Conservation (phyloP, 371 early-diverging fungal species). For the Mortierella sp. region DNA sequence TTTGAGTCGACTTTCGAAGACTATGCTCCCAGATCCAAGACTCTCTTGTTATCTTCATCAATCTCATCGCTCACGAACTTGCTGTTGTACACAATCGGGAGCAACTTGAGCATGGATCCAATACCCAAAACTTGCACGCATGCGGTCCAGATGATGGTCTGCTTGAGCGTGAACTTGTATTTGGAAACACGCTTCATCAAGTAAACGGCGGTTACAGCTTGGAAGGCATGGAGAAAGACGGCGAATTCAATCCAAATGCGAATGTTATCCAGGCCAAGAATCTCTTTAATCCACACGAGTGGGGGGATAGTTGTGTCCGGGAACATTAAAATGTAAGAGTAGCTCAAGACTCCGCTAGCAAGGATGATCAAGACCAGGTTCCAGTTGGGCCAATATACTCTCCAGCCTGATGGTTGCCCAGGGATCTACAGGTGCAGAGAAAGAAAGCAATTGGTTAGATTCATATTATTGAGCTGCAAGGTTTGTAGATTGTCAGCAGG, state of each 20-base stretch:
- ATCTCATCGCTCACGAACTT: constrained; percentile 28
- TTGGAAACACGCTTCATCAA: constrained; percentile 29
- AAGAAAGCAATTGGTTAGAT: neutral
- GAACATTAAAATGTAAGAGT: constrained; percentile 30
- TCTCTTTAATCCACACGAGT: constrained; percentile 18
- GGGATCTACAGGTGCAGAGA: constrained; percentile 23
- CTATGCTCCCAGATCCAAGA: neutral
- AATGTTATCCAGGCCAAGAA: constrained; percentile 12
- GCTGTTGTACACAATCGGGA: constrained; percentile 47
- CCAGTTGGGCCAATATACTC: constrained; percentile 43
- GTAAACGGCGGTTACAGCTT: constrained; percentile 29
- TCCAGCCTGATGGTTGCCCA: constrained; percentile 32
- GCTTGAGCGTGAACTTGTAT: constrained; percentile 26
- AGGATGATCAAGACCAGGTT: constrained; percentile 30
- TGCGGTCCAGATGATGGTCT: constrained; percentile 19
- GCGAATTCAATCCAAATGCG: constrained; percentile 32
- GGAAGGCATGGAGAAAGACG: constrained; percentile 30
- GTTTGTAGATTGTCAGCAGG: neutral
- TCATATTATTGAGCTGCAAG: neutral
- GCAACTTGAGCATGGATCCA: constrained; percentile 43
- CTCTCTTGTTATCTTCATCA: constrained; percentile 5
- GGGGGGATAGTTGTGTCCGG: constrained; percentile 21
- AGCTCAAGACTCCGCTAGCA: constrained; percentile 20
- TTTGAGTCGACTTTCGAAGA: neutral
- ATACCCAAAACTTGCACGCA: constrained; percentile 42